Evolutionary conservation across 1,284 basidiomycete genomes (phyloP).

Genomic region (Moesziomyces globuligerus): DNA sequence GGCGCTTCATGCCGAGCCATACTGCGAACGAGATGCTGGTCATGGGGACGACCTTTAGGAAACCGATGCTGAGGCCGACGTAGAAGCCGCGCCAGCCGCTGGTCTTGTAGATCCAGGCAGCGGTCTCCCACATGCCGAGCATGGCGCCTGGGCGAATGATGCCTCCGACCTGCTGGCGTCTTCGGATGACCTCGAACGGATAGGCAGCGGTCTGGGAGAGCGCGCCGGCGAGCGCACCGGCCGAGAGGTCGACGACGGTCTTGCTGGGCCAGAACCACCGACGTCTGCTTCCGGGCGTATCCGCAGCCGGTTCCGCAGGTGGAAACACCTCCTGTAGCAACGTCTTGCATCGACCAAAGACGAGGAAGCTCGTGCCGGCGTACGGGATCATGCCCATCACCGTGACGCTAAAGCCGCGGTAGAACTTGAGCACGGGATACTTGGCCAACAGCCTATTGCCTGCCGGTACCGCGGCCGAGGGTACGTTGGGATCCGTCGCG

Average conservation of each 20-base stretch:
- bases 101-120: slow-evolving; percentile 74
- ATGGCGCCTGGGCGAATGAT: slow-evolving; percentile 60
- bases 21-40: slow-evolving; percentile 70
- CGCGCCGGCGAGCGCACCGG: slow-evolving; percentile 91
- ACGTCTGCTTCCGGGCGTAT: slow-evolving; percentile 16
- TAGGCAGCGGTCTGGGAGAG: slow-evolving; percentile 91
- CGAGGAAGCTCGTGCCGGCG: slow-evolving; percentile 91
- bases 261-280: slow-evolving; percentile 58
- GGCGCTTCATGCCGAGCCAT: slow-evolving; percentile 65
- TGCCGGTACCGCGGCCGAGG: slow-evolving; percentile 23
- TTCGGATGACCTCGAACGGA: slow-evolving; percentile 92
- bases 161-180: slow-evolving; percentile 94
- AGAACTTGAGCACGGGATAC: slow-evolving; percentile 78
- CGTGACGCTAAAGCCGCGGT: slow-evolving; percentile 81
- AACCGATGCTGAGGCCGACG: slow-evolving; percentile 91
- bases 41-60: slow-evolving; percentile 97
- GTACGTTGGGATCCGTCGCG: slow-evolving; percentile 35
- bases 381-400: slow-evolving; percentile 84
- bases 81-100: slow-evolving; percentile 89
- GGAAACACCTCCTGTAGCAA: slow-evolving; percentile 55
- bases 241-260: slow-evolving; percentile 73
- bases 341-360: slow-evolving; percentile 64
- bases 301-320: slow-evolving; percentile 30
- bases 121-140: slow-evolving; percentile 62
- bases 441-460: slow-evolving; percentile 44